A percentile compares a stretch with the other conserved stretches of the same genome.
phyloP scores from a whole-genome alignment of 495 filamentous ascomycete genomes.

The Staphylotrichum longicolle region DNA sequence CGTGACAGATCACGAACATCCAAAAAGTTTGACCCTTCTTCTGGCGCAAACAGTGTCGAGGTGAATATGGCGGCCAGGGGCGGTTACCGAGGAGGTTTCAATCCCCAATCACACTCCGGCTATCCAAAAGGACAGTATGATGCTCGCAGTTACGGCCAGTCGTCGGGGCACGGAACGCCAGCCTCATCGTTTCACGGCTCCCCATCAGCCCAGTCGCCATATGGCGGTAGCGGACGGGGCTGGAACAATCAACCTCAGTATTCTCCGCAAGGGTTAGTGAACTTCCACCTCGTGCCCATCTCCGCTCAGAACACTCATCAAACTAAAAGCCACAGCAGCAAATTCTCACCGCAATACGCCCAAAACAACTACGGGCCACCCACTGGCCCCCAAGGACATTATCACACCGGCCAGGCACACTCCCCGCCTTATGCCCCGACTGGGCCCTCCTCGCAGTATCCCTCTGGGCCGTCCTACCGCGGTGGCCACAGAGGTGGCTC shows the following conservation, averaged over 20 bases:
- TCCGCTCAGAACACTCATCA: conserved; percentile 17
- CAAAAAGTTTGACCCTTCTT: conserved; percentile 36
- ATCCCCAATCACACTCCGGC: conserved; percentile 32
- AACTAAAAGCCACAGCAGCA: conserved; percentile 42
- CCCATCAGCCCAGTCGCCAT: conserved; percentile 65
- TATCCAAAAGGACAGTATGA: conserved; percentile 35
- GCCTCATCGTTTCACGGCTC: conserved; percentile 64
- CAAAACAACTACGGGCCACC: conserved; percentile 54
- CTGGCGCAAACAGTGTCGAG: conserved; percentile 50
- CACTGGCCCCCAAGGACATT: conserved; percentile 50
- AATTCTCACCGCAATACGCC: conserved; percentile 57
- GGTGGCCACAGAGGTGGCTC: conserved; percentile 49
- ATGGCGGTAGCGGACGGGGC: conserved; percentile 58
- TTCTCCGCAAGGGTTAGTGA: conserved; percentile 59
- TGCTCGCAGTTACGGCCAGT: conserved; percentile 52
- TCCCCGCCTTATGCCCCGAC: conserved; percentile 51
- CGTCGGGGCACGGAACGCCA: conserved; percentile 58
- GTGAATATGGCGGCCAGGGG: conserved; percentile 45
- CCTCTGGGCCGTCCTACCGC: conserved; percentile 47
- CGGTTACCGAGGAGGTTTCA: conserved; percentile 42
- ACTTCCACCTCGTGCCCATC: background rate
- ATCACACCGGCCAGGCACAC: conserved; percentile 35
- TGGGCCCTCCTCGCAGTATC: conserved; percentile 53
- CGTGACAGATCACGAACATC: conserved; percentile 36
- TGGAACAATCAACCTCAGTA: conserved; percentile 56